phyloP scores from a whole-genome alignment of 768 basidiomycete genomes.

The Boletus fagicola region DNA sequence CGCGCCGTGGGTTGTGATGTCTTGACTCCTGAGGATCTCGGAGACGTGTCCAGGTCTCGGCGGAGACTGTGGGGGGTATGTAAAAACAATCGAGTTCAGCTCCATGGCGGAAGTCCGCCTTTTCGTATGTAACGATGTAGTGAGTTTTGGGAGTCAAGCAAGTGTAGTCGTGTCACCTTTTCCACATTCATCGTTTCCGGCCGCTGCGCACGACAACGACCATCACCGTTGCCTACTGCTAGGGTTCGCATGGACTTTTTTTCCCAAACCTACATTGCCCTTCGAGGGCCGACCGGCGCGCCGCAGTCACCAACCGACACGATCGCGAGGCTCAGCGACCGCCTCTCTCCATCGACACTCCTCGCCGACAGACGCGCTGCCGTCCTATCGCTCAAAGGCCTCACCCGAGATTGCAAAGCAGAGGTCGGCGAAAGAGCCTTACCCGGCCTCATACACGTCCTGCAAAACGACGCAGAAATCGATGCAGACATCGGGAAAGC shows the following conservation, averaged over 20 bases:
- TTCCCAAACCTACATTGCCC: constrained; percentile 80
- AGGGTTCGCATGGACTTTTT: constrained; percentile 68
- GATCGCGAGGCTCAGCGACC: constrained; percentile 82
- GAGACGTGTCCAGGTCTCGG: too few species aligned
- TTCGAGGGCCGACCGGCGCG: constrained; percentile 78
- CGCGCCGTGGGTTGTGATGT: too few species aligned
- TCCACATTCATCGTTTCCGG: neutral
- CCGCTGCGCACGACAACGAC: constrained; percentile 1
- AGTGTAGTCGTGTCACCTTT: constrained; percentile 1
- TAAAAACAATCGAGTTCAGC: neutral
- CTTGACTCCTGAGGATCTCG: too few species aligned
- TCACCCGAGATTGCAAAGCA: constrained; percentile 85
- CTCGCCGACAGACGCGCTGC: constrained; percentile 92
- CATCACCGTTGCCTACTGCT: neutral
- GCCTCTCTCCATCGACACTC: constrained; percentile 85
- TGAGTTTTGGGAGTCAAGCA: too few species aligned
- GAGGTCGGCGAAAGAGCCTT: constrained; percentile 83
- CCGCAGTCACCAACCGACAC: constrained; percentile 85
- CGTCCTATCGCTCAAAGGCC: constrained; percentile 90
- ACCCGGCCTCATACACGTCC: constrained; percentile 71
- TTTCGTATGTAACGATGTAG: too few species aligned
- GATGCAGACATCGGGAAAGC: constrained; percentile 94
- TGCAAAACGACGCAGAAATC: constrained; percentile 84
- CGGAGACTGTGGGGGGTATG: neutral
- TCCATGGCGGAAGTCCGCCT: too few species aligned